phyloP scores from a whole-genome alignment of 2,329 filamentous ascomycete species.

The Rhytidhysteron rufulum region DNA sequence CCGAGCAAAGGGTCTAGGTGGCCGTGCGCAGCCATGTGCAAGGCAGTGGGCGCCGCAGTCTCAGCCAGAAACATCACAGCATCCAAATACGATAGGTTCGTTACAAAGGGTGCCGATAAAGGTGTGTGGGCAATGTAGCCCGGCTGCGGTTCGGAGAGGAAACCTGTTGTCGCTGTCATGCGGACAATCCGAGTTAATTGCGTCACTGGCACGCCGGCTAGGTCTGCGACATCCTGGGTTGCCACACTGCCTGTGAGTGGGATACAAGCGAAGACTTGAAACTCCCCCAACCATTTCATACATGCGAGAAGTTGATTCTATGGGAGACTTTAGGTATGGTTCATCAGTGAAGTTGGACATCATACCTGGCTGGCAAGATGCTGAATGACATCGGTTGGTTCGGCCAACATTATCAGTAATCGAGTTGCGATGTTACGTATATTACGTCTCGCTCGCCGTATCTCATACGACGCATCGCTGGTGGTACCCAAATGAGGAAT shows the following conservation, averaged over 20 bases:
- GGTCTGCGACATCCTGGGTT: constrained; percentile 40
- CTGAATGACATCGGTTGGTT: too few relatives aligned
- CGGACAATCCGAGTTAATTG: constrained; percentile 35
- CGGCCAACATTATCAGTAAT: too few relatives aligned
- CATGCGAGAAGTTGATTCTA: constrained; percentile 35
- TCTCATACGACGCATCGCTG: not conserved
- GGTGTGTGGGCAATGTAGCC: constrained; percentile 35
- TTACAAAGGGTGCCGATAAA: constrained; percentile 38
- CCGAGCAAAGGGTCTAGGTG: too few relatives aligned
- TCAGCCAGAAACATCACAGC: too few relatives aligned
- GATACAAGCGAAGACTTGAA: constrained; percentile 45
- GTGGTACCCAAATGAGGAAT: not conserved
- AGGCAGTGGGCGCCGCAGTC: too few relatives aligned
- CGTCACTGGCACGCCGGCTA: constrained; percentile 37
- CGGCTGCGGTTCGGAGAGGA: constrained; percentile 7
- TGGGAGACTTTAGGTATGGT: constrained; percentile 4
- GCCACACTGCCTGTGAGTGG: constrained; percentile 35
- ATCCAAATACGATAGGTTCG: too few relatives aligned
- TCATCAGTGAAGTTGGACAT: too few relatives aligned
- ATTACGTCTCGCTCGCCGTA: constrained; percentile 5
- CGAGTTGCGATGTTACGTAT: constrained; percentile 4
- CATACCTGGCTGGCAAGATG: too few relatives aligned
- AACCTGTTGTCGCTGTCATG: constrained; percentile 14
- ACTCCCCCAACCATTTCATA: constrained; percentile 43
- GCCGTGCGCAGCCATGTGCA: too few relatives aligned